Conservation (phyloP, 2,329 filamentous ascomycete species). For the Colletotrichum australisinense region DNA sequence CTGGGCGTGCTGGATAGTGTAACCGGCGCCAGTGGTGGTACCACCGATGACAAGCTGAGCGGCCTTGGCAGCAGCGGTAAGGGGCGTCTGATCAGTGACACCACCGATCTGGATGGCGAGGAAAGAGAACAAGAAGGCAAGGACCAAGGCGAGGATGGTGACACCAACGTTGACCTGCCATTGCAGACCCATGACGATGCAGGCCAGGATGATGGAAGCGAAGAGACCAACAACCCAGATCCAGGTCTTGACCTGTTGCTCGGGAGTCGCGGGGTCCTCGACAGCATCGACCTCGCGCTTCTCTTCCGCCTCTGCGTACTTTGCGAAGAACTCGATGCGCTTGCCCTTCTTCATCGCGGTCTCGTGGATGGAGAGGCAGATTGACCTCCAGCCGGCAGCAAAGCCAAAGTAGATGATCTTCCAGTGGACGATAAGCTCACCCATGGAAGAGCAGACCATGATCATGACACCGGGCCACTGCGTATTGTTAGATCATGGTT, state of each 20-base stretch:
- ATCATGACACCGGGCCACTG: slow-evolving; percentile 56
- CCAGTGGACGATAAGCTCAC: slow-evolving; percentile 54
- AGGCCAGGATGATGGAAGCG: slow-evolving; percentile 62
- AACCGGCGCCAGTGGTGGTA: slow-evolving; percentile 63
- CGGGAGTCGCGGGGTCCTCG: slow-evolving; percentile 52
- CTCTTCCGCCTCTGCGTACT: slow-evolving; percentile 49
- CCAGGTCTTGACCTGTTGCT: slow-evolving; percentile 64
- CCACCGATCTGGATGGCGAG: slow-evolving; percentile 70
- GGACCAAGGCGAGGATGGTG: slow-evolving; percentile 65
- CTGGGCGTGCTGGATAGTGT: slow-evolving; percentile 60
- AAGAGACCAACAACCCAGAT: slow-evolving; percentile 61
- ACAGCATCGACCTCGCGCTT: slow-evolving; percentile 46
- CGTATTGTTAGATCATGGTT: neutral
- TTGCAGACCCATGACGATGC: slow-evolving; percentile 61
- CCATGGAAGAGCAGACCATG: slow-evolving; percentile 53
- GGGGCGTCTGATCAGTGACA: slow-evolving; percentile 70
- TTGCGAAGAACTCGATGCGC: slow-evolving; percentile 46
- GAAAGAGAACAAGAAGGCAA: slow-evolving; percentile 72
- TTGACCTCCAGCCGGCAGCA: slow-evolving; percentile 47
- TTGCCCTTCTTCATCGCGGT: slow-evolving; percentile 46
- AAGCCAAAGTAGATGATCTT: slow-evolving; percentile 48
- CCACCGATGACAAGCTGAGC: slow-evolving; percentile 72
- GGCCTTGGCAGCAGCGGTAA: slow-evolving; percentile 75
- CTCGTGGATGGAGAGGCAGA: slow-evolving; percentile 45
- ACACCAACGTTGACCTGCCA: slow-evolving; percentile 68